phyloP scores from a whole-genome alignment of 352 stramenopile genomes.

The Pythium apleroticum region DNA sequence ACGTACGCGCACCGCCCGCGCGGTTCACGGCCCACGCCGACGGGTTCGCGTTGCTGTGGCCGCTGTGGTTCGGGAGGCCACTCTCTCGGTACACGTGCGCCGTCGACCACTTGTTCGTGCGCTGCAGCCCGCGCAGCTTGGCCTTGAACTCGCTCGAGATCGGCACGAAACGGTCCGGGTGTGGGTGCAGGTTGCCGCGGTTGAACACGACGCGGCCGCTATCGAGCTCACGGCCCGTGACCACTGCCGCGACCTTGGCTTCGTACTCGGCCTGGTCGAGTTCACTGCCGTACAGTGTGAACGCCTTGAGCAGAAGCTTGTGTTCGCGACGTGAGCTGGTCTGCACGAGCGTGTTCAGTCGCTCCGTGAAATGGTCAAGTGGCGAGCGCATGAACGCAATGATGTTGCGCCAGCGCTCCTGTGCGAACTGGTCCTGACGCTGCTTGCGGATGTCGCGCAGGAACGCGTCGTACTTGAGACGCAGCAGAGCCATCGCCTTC shows the following conservation, averaged over 20 bases:
- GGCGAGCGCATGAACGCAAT: constrained; percentile 18
- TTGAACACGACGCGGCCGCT: constrained; percentile 53
- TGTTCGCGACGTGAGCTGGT: constrained; percentile 37
- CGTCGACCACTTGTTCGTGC: constrained; percentile 19
- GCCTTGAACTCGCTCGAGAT: constrained; percentile 15
- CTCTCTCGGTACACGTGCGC: constrained; percentile 46
- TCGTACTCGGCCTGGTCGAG: constrained; percentile 38
- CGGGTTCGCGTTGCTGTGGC: constrained; percentile 46
- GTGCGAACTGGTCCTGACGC: constrained; percentile 33
- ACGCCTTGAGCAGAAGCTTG: constrained; percentile 51
- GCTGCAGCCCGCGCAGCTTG: constrained; percentile 15
- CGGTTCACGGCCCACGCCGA: constrained; percentile 34
- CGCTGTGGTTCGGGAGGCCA: constrained; percentile 36
- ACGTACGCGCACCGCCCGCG: constrained; percentile 18
- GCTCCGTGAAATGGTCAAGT: constrained; percentile 26
- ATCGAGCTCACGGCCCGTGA: constrained; percentile 41
- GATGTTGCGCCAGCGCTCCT: constrained; percentile 40
- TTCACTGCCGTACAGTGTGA: constrained; percentile 35
- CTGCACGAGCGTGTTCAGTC: constrained; percentile 23
- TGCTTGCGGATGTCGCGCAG: constrained; percentile 41
- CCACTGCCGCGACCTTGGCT: constrained; percentile 46
- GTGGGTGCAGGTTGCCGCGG: constrained; percentile 54
- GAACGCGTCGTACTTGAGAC: constrained; percentile 54
- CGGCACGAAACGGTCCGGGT: constrained; percentile 35
- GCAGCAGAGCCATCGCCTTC: constrained; percentile 46